Conservation (phyloP, 345 rosid genomes). For the Eutrema japonicum region DNA sequence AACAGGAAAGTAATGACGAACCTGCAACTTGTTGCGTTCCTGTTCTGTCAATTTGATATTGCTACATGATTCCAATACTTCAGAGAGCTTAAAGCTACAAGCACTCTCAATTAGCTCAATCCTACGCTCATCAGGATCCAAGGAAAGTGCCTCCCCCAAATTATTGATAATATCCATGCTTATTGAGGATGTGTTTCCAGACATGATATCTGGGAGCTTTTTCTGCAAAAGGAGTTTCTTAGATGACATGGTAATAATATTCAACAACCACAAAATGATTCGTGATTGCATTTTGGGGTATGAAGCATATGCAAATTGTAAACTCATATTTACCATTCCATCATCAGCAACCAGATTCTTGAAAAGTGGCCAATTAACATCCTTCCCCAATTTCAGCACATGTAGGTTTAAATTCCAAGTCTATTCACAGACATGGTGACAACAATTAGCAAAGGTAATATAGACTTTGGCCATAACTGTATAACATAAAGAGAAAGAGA, state of each 20-base stretch:
- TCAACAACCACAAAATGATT: not conserved
- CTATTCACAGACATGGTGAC: constrained; percentile 48
- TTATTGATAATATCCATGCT: constrained; percentile 58
- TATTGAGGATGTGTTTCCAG: constrained; percentile 50
- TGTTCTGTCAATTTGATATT: constrained; percentile 41
- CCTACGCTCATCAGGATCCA: constrained; percentile 55
- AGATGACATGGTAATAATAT: constrained; percentile 18
- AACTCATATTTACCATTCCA: constrained; percentile 53
- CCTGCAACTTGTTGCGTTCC: constrained; percentile 45
- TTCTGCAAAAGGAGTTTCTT: constrained; percentile 38
- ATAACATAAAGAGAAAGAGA: constrained; percentile 13
- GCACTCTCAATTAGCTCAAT: constrained; percentile 59
- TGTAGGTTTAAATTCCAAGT: constrained; percentile 65
- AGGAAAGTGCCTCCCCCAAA: constrained; percentile 57
- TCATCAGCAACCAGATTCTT: constrained; percentile 55
- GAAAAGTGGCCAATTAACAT: constrained; percentile 69
- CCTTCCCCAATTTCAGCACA: constrained; percentile 63
- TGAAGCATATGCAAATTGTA: constrained; percentile 29
- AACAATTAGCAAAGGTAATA: constrained; percentile 19
- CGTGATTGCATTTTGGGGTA: constrained; percentile 9
- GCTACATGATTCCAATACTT: constrained; percentile 39
- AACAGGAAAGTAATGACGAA: constrained; percentile 19
- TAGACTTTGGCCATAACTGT: not conserved
- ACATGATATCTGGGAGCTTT: constrained; percentile 58
- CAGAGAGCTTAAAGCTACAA: constrained; percentile 52